Percentiles rank a stretch among this genome's conserved stretches.
phyloP scores from a whole-genome alignment of 345 rosid genomes.

The Corymbia maculata region DNA sequence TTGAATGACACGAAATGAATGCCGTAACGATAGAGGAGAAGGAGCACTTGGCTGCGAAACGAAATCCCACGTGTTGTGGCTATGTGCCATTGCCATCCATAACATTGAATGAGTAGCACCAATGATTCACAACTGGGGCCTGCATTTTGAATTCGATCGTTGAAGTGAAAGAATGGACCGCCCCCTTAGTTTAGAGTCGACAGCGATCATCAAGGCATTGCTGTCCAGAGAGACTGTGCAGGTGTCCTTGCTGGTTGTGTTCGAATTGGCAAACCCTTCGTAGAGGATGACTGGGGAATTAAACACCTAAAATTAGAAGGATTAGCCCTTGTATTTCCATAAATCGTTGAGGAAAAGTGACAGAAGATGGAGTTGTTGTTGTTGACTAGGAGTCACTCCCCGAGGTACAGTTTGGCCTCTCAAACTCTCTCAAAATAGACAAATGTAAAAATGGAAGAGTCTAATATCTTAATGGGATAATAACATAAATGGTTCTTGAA shows the following conservation, averaged over 20 bases:
- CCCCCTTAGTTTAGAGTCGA: neutral
- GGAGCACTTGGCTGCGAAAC: neutral
- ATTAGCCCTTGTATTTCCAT: neutral
- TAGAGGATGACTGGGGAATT: neutral
- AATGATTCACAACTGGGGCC: neutral
- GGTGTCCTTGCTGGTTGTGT: neutral
- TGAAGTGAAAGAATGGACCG: neutral
- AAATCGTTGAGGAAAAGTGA: neutral
- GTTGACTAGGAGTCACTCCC: neutral
- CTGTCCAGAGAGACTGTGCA: neutral
- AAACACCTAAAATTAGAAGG: neutral
- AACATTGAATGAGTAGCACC: neutral
- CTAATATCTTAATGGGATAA: no score
- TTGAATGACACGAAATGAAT: neutral
- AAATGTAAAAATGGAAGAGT: neutral
- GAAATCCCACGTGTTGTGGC: neutral
- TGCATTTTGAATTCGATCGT: neutral
- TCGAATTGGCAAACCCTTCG: neutral
- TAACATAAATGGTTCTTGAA: fast-evolving
- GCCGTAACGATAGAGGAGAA: neutral
- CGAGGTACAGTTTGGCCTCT: neutral
- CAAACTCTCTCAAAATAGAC: neutral
- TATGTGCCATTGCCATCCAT: neutral
- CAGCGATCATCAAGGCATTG: neutral
- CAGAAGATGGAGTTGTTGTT: neutral